phyloP scores from a whole-genome alignment of 371 early-diverging fungal species.

The Mortierella sp. region DNA sequence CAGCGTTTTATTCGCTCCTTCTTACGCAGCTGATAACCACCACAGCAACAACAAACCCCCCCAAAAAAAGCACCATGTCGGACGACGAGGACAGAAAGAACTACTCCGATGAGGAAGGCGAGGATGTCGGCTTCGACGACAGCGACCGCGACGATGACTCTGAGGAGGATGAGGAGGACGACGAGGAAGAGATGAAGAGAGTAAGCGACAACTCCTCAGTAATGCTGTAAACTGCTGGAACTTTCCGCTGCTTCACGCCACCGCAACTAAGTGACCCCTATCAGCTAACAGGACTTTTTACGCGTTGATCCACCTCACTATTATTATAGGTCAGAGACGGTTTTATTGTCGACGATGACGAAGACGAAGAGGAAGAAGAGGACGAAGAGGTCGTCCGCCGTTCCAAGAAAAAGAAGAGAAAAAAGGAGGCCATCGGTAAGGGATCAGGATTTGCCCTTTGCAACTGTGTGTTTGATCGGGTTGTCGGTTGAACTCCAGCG shows the following conservation, averaged over 20 bases:
- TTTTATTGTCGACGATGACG: conserved; percentile 79
- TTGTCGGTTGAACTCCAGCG: conserved; percentile 37
- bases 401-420: conserved; percentile 58
- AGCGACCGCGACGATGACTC: conserved; percentile 65
- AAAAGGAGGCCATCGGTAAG: conserved; percentile 64
- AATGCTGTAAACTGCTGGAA: not conserved
- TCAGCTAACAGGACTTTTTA: not conserved
- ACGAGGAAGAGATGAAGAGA: conserved; percentile 63
- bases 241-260: not conserved
- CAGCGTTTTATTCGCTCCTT: not conserved
- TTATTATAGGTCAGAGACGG: conserved; percentile 69
- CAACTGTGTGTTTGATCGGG: no score
- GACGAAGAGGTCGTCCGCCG: conserved; percentile 46
- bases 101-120: conserved; percentile 68
- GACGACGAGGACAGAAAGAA: conserved; percentile 58
- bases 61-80: conserved; percentile 27
- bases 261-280: not conserved
- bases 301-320: not conserved
- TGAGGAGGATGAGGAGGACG: conserved; percentile 74
- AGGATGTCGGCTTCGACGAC: conserved; percentile 61
- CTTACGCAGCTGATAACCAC: not conserved
- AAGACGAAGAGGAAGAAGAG: conserved; percentile 62
- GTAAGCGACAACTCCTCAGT: not conserved
- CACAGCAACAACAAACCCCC: not conserved
- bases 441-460: conserved; percentile 13